A percentile compares a stretch with the other conserved stretches of the same genome.
These are phyloP conservation scores for Sporisorium reilianum DNA, from an alignment of 1,284 basidiomycete species.

Conservation along the genomic window DNA sequence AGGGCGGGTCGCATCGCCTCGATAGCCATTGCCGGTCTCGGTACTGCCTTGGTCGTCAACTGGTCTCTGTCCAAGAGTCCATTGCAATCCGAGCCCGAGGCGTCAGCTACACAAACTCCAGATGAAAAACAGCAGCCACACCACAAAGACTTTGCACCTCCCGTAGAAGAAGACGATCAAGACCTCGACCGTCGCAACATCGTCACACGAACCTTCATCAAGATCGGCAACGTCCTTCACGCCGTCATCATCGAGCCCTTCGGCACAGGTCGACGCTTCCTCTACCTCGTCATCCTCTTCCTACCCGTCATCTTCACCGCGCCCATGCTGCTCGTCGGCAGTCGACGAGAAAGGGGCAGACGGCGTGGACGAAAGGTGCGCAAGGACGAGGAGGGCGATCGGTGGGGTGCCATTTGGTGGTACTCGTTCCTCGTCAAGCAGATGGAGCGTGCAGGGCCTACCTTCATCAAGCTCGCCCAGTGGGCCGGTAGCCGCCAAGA, in stretches of 20 bases:
- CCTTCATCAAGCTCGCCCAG: constrained; percentile 98
- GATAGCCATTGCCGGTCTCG: constrained; percentile 37
- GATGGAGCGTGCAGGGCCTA: constrained; percentile 95
- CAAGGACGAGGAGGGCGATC: constrained; percentile 53
- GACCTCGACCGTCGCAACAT: constrained; percentile 36
- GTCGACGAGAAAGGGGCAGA: constrained; percentile 51
- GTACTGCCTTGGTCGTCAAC: constrained; percentile 16
- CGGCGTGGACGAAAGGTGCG: constrained; percentile 43
- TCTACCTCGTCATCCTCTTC: constrained; percentile 86
- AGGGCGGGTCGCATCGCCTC: constrained; percentile 21
- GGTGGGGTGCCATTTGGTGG: constrained; percentile 79
- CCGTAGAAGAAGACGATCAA: constrained; percentile 42
- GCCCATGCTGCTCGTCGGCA: constrained; percentile 85
- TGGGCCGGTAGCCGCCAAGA: constrained; percentile 98
- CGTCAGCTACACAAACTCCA: neutral
- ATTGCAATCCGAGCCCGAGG: constrained; percentile 24
- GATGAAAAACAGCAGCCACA: constrained; percentile 4
- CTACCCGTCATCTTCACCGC: constrained; percentile 84
- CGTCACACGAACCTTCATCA: constrained; percentile 30
- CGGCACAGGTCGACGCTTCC: constrained; percentile 83
- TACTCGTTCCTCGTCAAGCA: constrained; percentile 86
- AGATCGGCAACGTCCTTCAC: constrained; percentile 43
- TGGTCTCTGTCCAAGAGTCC: constrained; percentile 21
- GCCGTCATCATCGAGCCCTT: constrained; percentile 83
- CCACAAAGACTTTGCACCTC: constrained; percentile 40